Conservation (phyloP, 768 basidiomycete species). For the Boletus reticuloceps region DNA sequence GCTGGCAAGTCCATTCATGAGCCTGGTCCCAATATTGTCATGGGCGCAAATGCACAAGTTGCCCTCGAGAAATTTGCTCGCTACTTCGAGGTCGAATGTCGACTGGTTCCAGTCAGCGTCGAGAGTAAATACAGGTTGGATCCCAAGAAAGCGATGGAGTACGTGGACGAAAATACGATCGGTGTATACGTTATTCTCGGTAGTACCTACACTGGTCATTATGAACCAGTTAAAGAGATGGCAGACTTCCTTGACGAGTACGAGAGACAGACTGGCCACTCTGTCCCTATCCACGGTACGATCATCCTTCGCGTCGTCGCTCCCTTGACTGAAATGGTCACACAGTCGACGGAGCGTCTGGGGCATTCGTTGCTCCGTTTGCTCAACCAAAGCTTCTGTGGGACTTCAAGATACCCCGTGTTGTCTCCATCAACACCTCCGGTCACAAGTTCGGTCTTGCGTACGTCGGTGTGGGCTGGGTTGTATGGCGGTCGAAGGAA, state of each 20-base stretch:
- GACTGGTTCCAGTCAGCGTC: slow-evolving; percentile 62
- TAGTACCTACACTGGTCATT: slow-evolving; percentile 57
- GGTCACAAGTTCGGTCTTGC: slow-evolving; percentile 61
- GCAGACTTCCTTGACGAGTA: slow-evolving; percentile 64
- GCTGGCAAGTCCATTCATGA: slow-evolving; percentile 64
- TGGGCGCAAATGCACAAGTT: slow-evolving; percentile 70
- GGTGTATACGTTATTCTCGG: slow-evolving; percentile 63
- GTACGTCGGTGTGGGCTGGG: slow-evolving; percentile 62
- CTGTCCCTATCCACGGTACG: slow-evolving; percentile 42
- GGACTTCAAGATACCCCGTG: slow-evolving; percentile 61
- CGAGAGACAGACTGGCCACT: slow-evolving; percentile 43
- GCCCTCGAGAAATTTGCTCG: slow-evolving; percentile 70
- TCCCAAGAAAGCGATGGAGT: slow-evolving; percentile 60
- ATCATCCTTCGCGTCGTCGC: slow-evolving; percentile 24
- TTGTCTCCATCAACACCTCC: slow-evolving; percentile 58
- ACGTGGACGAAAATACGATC: slow-evolving; percentile 70
- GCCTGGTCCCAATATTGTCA: slow-evolving; percentile 63
- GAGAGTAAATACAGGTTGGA: slow-evolving; percentile 78
- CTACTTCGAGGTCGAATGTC: slow-evolving; percentile 63
- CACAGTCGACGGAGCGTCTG: slow-evolving; percentile 56
- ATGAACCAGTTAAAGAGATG: slow-evolving; percentile 86
- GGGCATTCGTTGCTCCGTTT: slow-evolving; percentile 64
- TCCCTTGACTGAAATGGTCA: slow-evolving; percentile 2
- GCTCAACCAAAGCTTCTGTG: slow-evolving; percentile 50
- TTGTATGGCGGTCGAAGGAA: slow-evolving; percentile 57